Conservation (phyloP, 441 rosid species). For the Omphalea diandra region DNA sequence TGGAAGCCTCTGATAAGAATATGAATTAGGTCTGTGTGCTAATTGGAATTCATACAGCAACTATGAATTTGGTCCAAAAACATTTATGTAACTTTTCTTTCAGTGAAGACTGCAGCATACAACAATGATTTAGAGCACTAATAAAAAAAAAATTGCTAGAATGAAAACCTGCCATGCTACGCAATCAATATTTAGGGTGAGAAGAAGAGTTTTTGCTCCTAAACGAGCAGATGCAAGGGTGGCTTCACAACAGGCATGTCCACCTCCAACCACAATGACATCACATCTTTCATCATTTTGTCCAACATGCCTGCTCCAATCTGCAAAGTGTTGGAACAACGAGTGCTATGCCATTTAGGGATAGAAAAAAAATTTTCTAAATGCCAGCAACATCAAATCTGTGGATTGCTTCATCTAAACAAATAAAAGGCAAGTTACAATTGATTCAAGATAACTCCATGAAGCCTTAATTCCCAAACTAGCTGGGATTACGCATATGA, state of each 20-base stretch:
- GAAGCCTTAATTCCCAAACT: not conserved
- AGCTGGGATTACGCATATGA: not conserved
- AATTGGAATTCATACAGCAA: not conserved
- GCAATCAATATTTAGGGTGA: constrained; percentile 83
- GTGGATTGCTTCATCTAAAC: not conserved
- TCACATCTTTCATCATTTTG: constrained; percentile 68
- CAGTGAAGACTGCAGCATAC: not conserved
- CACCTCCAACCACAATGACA: constrained; percentile 93
- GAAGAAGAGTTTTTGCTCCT: constrained; percentile 90
- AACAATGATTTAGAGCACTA: not conserved
- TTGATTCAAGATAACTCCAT: not conserved
- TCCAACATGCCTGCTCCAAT: constrained; percentile 29
- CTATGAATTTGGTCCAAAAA: not conserved
- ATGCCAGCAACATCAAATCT: too few species aligned
- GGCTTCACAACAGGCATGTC: constrained; percentile 97
- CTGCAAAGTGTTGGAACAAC: constrained; percentile 25
- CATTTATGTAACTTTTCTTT: not conserved
- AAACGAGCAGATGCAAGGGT: constrained; percentile 91
- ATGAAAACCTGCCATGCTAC: constrained; percentile 87
- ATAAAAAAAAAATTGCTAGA: not conserved
- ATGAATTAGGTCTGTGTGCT: not conserved
- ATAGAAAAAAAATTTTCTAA: too few species aligned
- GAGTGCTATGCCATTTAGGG: not conserved
- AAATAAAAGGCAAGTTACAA: not conserved
- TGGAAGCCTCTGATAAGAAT: not conserved